phyloP scores from a whole-genome alignment of 495 filamentous ascomycete genomes.

The Talaromyces proteolyticus region DNA sequence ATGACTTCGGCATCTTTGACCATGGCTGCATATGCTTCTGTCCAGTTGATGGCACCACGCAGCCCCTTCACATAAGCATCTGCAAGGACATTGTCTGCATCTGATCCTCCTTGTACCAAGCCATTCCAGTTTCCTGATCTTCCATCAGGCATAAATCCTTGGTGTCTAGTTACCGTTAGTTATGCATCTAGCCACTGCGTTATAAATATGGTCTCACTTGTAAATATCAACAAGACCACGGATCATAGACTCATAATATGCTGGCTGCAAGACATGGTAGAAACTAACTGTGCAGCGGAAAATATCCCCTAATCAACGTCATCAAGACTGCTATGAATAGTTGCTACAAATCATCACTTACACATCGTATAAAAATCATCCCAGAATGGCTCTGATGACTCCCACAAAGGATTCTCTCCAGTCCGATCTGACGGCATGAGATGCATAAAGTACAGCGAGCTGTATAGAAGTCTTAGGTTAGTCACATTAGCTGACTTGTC shows the following conservation, averaged over 20 bases:
- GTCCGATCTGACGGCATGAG: constrained; percentile 69
- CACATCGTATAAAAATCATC: constrained; percentile 48
- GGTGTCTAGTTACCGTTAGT: constrained; percentile 35
- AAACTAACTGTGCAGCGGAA: constrained; percentile 40
- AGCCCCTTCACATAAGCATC: constrained; percentile 37
- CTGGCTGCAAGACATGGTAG: constrained; percentile 62
- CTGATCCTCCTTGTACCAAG: constrained; percentile 67
- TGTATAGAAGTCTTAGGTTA: constrained; percentile 61
- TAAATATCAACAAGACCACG: constrained; percentile 44
- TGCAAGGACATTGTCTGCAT: constrained; percentile 46
- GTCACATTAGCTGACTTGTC: constrained; percentile 47
- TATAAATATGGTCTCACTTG: constrained; percentile 12
- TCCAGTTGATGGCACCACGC: constrained; percentile 44
- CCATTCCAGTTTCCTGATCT: constrained; percentile 58
- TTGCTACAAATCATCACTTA: constrained; percentile 11
- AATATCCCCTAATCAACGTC: constrained; percentile 30
- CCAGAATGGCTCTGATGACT: constrained; percentile 62
- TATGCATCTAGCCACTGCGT: neutral
- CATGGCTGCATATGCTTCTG: constrained; percentile 48
- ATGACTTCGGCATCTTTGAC: constrained; percentile 71
- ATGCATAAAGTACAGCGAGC: constrained; percentile 63
- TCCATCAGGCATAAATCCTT: constrained; percentile 52
- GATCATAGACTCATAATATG: constrained; percentile 57
- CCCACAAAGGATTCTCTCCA: constrained; percentile 67
- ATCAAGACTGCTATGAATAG: constrained; percentile 25